A percentile compares a stretch with the other conserved stretches of the same genome.
These are phyloP conservation scores for Fusarium bulbicola DNA, from an alignment of 2,329 filamentous ascomycete genomes.

Conservation along the genomic window DNA sequence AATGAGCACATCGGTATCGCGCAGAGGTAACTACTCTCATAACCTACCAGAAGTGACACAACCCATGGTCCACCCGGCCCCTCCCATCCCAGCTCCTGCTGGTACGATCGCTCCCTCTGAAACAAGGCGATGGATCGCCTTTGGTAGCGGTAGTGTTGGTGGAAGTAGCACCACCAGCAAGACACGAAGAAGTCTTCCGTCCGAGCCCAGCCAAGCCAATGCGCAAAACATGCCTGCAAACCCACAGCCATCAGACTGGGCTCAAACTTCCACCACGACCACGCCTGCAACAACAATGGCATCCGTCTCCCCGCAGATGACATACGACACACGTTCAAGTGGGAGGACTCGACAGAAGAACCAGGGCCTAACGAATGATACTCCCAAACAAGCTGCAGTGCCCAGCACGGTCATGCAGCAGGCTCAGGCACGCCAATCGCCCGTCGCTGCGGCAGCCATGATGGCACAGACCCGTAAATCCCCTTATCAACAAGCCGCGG, in stretches of 20 bases:
- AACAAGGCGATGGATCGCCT: constrained; percentile 19
- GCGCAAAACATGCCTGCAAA: constrained; percentile 10
- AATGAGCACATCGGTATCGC: constrained; percentile 22
- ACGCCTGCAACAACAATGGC: constrained; percentile 9
- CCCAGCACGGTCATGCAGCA: constrained; percentile 36
- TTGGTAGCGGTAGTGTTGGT: neutral
- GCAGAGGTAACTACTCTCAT: constrained; percentile 21
- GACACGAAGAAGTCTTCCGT: constrained; percentile 30
- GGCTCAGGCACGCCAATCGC: constrained; percentile 38
- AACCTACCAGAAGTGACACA: constrained; percentile 22
- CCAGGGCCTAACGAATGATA: constrained; percentile 10
- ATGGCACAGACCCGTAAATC: constrained; percentile 45
- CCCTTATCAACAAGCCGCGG: constrained; percentile 41
- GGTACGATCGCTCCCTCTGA: constrained; percentile 22
- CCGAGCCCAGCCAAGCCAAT: constrained; percentile 12
- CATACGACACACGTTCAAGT: constrained; percentile 1
- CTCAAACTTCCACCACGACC: constrained; percentile 2
- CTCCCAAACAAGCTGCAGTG: constrained; percentile 12
- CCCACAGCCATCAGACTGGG: constrained; percentile 25
- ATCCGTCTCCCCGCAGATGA: constrained; percentile 27
- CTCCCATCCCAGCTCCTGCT: constrained; percentile 17
- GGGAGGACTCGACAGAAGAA: constrained; percentile 10
- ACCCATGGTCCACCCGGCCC: constrained; percentile 4
- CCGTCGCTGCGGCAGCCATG: constrained; percentile 43
- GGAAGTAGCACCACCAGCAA: neutral